phyloP scores from a whole-genome alignment of 768 basidiomycete species.

The Mycena maculata region DNA sequence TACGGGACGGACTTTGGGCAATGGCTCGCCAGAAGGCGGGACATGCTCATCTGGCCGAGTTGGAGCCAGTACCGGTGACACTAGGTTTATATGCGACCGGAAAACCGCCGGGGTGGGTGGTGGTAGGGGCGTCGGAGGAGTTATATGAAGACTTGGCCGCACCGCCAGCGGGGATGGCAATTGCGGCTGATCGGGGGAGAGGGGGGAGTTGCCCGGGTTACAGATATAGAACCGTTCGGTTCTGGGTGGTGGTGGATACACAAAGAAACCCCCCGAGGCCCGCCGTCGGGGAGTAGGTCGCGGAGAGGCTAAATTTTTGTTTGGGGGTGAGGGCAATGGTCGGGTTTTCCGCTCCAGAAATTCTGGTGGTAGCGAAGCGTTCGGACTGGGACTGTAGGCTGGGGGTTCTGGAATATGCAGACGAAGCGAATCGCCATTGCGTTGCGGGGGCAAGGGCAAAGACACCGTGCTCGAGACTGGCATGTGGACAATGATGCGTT shows the following conservation, averaged over 20 bases:
- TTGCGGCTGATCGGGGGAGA: constrained; percentile 5
- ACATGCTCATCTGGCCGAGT: neutral
- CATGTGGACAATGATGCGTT: no score
- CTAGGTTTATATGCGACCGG: neutral
- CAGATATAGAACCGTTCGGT: constrained; percentile 4
- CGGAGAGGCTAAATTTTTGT: neutral
- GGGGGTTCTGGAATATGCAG: constrained; percentile 6
- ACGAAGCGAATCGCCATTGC: neutral
- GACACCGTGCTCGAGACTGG: no score
- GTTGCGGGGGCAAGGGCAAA: neutral
- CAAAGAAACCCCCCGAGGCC: constrained; percentile 18
- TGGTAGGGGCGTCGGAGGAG: constrained; percentile 17
- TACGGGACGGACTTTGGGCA: neutral
- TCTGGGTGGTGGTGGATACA: neutral
- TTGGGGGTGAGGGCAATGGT: constrained; percentile 11
- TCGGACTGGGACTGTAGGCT: no score
- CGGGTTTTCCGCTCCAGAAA: neutral
- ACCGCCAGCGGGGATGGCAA: neutral
- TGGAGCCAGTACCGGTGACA: neutral
- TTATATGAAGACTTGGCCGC: neutral
- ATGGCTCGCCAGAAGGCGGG: neutral
- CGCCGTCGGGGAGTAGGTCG: constrained; percentile 15
- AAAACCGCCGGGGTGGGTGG: constrained; percentile 5
- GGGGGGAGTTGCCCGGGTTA: constrained; percentile 23
- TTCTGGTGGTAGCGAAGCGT: neutral